These are phyloP conservation scores for Ambrosia hybrid DNA, from an alignment of 140 eudicot species.

Conservation along the genomic window DNA sequence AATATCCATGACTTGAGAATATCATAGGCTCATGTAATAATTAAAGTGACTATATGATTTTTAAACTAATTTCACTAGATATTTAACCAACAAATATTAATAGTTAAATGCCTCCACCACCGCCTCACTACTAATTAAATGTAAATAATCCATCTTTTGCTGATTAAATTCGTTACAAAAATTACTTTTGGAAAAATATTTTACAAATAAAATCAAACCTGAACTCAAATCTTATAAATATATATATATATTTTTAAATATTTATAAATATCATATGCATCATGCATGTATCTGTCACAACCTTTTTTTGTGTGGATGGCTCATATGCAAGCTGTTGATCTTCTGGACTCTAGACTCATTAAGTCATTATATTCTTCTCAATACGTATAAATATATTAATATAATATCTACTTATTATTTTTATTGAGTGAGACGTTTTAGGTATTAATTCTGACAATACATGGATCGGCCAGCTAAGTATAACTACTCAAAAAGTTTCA, in stretches of 20 bases:
- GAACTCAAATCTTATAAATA: neutral
- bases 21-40: constrained; percentile 2
- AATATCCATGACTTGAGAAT: neutral
- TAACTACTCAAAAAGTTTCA: neutral
- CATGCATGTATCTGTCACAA: constrained; percentile 17
- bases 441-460: neutral
- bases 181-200: neutral
- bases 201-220: neutral
- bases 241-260: neutral
- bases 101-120: constrained; percentile 32
- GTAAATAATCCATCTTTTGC: neutral
- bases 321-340: constrained; percentile 17
- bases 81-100: neutral
- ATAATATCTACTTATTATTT: neutral
- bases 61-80: constrained; percentile 17
- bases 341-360: neutral
- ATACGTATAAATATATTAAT: neutral
- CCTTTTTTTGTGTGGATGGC: constrained; percentile 3
- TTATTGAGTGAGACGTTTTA: neutral
- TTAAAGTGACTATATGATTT: constrained; percentile 2
- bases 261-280: neutral
- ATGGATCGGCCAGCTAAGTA: neutral
- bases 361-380: neutral
- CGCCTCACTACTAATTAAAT: constrained; percentile 16
- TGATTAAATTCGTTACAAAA: neutral